Conservation (phyloP, 345 rosid genomes). For the Citrus trifoliata region DNA sequence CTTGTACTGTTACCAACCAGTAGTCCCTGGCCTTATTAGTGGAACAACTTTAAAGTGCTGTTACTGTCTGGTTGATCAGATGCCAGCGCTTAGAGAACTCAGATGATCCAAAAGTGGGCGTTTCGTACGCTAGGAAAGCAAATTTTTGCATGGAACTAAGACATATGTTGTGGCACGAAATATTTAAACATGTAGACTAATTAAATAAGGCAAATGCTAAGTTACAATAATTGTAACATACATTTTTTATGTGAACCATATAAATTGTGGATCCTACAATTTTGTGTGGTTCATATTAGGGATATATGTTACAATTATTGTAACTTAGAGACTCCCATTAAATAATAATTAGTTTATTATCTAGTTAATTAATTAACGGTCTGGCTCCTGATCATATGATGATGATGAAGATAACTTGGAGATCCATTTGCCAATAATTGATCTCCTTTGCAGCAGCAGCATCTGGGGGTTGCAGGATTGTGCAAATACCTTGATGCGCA, state of each 20-base stretch:
- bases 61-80: neutral
- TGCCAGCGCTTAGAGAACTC: neutral
- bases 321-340: too few relatives aligned
- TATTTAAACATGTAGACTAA: neutral
- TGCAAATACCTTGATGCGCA: constrained; percentile 41
- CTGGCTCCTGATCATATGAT: constrained; percentile 23
- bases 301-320: too few relatives aligned
- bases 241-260: too few relatives aligned
- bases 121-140: neutral
- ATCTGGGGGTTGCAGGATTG: constrained; percentile 9
- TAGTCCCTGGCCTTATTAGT: neutral
- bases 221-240: too few relatives aligned
- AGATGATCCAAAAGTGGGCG: neutral
- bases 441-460: constrained; percentile 17
- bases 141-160: neutral
- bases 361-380: constrained; percentile 15
- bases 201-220: too few relatives aligned
- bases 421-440: constrained; percentile 37
- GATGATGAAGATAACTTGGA: constrained; percentile 24
- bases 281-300: too few relatives aligned
- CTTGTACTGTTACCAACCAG: neutral
- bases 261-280: too few relatives aligned
- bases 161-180: neutral
- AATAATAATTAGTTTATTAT: neutral
- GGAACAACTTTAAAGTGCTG: neutral